Evolutionary conservation across 179 eudicot genomes (phyloP).

Genomic region (Silene noctiflora): DNA sequence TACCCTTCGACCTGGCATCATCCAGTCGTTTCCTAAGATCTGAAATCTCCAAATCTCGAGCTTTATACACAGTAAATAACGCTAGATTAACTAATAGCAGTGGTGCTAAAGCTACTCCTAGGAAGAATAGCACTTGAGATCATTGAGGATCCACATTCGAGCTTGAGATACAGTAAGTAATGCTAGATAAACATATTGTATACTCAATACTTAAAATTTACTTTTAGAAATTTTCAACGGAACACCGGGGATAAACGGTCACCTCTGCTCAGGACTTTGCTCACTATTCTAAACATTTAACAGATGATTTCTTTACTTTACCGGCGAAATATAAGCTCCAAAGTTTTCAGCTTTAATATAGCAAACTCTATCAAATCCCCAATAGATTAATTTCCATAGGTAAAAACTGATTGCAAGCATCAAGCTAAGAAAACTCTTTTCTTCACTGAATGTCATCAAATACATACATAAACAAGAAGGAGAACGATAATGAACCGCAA

Average conservation of each 20-base stretch:
- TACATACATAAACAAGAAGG: background rate
- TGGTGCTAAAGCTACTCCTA: too few relatives aligned
- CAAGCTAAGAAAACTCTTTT: background rate
- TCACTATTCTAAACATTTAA: background rate
- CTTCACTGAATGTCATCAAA: background rate
- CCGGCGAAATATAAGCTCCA: background rate
- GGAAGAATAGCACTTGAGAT: too few relatives aligned
- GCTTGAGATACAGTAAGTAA: too few relatives aligned
- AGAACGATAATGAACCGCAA: background rate
- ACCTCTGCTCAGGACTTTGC: too few relatives aligned
- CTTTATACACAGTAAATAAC: too few relatives aligned
- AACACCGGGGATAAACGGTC: too few relatives aligned
- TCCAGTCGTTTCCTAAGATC: conserved; percentile 76
- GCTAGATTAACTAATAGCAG: too few relatives aligned
- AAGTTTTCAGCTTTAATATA: background rate
- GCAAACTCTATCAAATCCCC: background rate
- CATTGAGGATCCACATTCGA: too few relatives aligned
- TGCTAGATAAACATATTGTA: too few relatives aligned
- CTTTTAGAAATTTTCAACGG: too few relatives aligned
- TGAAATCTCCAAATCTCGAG: conserved; percentile 63
- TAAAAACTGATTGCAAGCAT: background rate
- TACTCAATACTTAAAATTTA: too few relatives aligned
- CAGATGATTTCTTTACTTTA: background rate
- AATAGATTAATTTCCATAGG: too few relatives aligned
- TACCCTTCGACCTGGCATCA: conserved; percentile 70